Evolutionary conservation across 23 red algal species (phyloP).

Genomic region (Porphyridium purpureum): DNA sequence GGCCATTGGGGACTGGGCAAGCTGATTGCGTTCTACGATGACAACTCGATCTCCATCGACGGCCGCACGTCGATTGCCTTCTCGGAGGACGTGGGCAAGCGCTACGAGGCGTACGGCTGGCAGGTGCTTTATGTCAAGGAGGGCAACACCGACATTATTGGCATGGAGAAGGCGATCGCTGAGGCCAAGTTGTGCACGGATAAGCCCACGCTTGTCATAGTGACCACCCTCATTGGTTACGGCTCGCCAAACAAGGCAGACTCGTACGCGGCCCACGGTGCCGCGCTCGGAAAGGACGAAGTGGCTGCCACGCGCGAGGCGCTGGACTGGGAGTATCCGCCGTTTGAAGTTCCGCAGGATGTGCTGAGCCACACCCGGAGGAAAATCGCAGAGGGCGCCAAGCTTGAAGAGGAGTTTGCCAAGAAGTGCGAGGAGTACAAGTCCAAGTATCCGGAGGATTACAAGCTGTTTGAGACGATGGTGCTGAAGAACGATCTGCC

Average conservation of each 20-base stretch:
- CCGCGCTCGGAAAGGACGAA: slow-evolving; percentile 67
- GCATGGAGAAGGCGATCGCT: slow-evolving; percentile 44
- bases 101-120: slow-evolving; percentile 90
- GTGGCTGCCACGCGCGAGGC: slow-evolving; percentile 29
- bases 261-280: slow-evolving; percentile 50
- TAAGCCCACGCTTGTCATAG: slow-evolving; percentile 69
- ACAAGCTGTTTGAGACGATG: slow-evolving; percentile 21
- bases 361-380: slow-evolving; percentile 36
- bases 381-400: slow-evolving; percentile 29
- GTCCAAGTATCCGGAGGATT: slow-evolving; percentile 35
- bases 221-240: slow-evolving; percentile 74
- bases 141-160: slow-evolving; percentile 38
- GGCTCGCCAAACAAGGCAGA: slow-evolving; percentile 66
- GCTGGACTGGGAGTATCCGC: slow-evolving; percentile 49
- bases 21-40: slow-evolving; percentile 94
- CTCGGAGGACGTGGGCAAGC: slow-evolving; percentile 67
- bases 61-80: slow-evolving; percentile 73
- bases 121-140: slow-evolving; percentile 64
- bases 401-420: slow-evolving; percentile 32
- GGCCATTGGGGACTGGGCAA: slow-evolving; percentile 78
- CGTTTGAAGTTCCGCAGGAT: slow-evolving; percentile 63
- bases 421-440: slow-evolving; percentile 34
- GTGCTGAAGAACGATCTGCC: slow-evolving; percentile 24
- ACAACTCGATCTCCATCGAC: slow-evolving; percentile 91
- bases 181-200: slow-evolving; percentile 29